These are phyloP conservation scores for Candida ficus DNA, from an alignment of 805 yeast species.

Conservation along the genomic window DNA sequence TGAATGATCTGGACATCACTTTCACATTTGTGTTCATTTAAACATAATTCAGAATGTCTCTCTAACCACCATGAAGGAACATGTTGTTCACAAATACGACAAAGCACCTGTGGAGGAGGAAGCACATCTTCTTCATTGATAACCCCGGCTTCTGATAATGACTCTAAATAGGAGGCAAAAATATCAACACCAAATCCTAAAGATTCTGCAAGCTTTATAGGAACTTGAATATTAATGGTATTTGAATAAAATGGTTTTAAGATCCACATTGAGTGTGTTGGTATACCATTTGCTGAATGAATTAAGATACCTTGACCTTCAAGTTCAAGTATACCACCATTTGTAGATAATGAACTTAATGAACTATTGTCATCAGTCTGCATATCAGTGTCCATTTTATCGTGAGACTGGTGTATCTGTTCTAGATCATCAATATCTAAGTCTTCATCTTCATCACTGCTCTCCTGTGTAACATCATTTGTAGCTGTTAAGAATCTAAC, in stretches of 20 bases:
- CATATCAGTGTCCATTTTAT: too few species aligned
- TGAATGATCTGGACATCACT: slow-evolving; percentile 72
- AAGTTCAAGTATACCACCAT: slow-evolving; percentile 61
- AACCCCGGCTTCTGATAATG: slow-evolving; percentile 58
- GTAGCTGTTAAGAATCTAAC: slow-evolving; percentile 60
- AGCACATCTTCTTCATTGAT: slow-evolving; percentile 64
- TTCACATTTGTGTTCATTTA: slow-evolving; percentile 77
- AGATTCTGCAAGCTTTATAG: slow-evolving; percentile 61
- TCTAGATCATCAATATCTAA: slow-evolving; percentile 9
- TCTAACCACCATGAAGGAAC: slow-evolving; percentile 98
- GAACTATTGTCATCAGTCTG: slow-evolving; percentile 8
- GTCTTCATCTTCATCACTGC: slow-evolving; percentile 15
- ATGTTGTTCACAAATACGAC: slow-evolving; percentile 86
- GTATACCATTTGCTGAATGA: slow-evolving; percentile 53
- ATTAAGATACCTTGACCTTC: slow-evolving; percentile 94
- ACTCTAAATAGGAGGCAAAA: slow-evolving; percentile 66
- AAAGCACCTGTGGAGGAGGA: slow-evolving; percentile 74
- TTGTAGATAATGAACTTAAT: slow-evolving; percentile 39
- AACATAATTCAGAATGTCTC: slow-evolving; percentile 81
- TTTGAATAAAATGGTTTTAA: slow-evolving; percentile 72
- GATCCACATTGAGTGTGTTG: slow-evolving; percentile 90
- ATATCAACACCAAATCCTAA: slow-evolving; percentile 89
- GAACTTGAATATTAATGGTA: slow-evolving; percentile 60
- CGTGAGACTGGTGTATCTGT: background rate
- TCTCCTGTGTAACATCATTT: slow-evolving; percentile 26